Conservation (phyloP, 2,329 filamentous ascomycete species). For the Parastagonospora avenae region DNA sequence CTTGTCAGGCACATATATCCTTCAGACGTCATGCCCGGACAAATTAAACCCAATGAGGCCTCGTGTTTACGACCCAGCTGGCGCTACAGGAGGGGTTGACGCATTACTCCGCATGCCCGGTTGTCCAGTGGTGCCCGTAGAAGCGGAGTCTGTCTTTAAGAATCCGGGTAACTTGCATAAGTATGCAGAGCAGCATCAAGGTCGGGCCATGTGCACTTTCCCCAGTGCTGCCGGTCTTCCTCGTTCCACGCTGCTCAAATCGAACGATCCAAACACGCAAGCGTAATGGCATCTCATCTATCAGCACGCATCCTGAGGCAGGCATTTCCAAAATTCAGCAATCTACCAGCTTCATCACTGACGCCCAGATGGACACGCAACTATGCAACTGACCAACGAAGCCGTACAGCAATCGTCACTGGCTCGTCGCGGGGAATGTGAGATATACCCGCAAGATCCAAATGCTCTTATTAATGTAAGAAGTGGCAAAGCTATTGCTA, state of each 20-base stretch:
- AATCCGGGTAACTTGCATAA: slow-evolving; percentile 1
- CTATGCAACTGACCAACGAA: slow-evolving; percentile 28
- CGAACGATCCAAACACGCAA: not conserved
- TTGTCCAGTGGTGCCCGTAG: slow-evolving; percentile 1
- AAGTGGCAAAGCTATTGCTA: slow-evolving; percentile 66
- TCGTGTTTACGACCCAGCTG: slow-evolving; percentile 6
- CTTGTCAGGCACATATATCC: not conserved
- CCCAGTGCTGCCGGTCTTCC: not conserved
- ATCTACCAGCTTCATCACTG: slow-evolving; percentile 13
- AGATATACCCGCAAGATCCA: slow-evolving; percentile 2
- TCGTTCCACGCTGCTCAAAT: not conserved
- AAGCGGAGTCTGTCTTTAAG: not conserved
- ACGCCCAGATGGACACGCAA: slow-evolving; percentile 26
- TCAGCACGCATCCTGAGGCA: slow-evolving; percentile 27
- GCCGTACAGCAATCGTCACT: slow-evolving; percentile 46
- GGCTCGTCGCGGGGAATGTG: slow-evolving; percentile 47
- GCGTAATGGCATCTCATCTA: slow-evolving; percentile 28
- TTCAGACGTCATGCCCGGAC: slow-evolving; percentile 16
- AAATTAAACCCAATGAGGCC: slow-evolving; percentile 13
- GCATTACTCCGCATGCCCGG: slow-evolving; percentile 33
- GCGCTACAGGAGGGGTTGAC: slow-evolving; percentile 31
- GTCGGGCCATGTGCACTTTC: not conserved
- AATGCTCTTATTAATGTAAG: slow-evolving; percentile 5
- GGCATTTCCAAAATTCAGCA: slow-evolving; percentile 17
- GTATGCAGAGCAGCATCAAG: not conserved